Percentiles rank a stretch among this genome's conserved stretches.
Evolutionary conservation across 2,329 filamentous ascomycete species (phyloP).

Genomic region (Esteya vermicola): DNA sequence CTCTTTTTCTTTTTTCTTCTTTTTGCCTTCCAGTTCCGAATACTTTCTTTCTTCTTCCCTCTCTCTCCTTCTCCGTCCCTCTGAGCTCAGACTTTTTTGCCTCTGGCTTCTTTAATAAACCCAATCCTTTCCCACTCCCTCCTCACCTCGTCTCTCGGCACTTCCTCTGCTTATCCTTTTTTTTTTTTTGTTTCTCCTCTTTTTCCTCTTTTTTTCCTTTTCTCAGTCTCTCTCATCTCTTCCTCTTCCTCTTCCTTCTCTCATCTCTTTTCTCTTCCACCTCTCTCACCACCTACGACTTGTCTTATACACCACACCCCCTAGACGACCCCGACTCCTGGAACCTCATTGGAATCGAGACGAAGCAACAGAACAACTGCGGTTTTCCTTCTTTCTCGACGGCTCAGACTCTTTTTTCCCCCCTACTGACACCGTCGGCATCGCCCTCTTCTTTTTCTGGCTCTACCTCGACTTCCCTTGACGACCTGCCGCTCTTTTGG

Average conservation of each 20-base stretch:
- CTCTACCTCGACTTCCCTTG: not conserved
- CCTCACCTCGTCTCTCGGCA: too few relatives aligned
- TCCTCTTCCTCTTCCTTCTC: not conserved
- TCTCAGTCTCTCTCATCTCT: not conserved
- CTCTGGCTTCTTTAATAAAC: too few relatives aligned
- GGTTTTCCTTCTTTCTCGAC: not conserved
- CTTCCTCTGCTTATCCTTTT: not conserved
- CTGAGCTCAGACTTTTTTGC: too few relatives aligned
- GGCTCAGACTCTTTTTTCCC: not conserved
- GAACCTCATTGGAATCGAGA: not conserved
- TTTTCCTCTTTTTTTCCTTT: not conserved
- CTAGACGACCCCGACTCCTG: too few relatives aligned
- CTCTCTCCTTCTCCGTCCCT: not conserved
- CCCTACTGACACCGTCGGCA: not conserved
- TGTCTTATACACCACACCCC: too few relatives aligned
- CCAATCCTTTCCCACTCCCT: too few relatives aligned
- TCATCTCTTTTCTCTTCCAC: not conserved
- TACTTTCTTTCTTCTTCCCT: not conserved
- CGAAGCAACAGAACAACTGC: not conserved
- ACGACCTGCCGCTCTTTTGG: too few relatives aligned
- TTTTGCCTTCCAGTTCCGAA: not conserved
- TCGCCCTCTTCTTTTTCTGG: not conserved
- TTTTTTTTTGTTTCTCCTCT: not conserved
- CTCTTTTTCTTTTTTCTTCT: conserved; percentile 3
- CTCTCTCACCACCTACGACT: not conserved